phyloP scores from a whole-genome alignment of 1,284 basidiomycete species.

The Neonothopanus nambi region DNA sequence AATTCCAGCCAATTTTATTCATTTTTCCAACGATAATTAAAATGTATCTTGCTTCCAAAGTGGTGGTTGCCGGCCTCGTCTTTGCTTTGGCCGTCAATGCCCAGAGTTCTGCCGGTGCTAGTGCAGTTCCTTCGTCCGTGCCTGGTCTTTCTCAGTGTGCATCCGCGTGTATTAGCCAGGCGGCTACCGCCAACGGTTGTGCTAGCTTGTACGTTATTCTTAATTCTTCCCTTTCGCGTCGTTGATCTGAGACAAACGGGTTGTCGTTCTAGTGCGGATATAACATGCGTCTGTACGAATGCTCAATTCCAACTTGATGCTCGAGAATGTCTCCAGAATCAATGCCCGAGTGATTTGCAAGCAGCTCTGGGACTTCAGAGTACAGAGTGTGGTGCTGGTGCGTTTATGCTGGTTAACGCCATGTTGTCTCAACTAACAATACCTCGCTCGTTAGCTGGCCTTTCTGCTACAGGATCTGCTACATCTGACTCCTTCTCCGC shows the following conservation, averaged over 20 bases:
- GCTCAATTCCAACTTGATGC: slow-evolving; percentile 5
- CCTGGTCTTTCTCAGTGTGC: not conserved
- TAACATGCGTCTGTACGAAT: slow-evolving; percentile 5
- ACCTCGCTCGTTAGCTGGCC: not conserved
- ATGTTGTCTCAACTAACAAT: not conserved
- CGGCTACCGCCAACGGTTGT: not conserved
- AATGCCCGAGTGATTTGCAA: not conserved
- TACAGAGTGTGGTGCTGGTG: slow-evolving; percentile 1
- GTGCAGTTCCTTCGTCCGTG: not conserved
- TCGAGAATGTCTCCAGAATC: not conserved
- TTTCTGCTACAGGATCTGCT: not conserved
- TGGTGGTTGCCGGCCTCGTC: too few relatives aligned
- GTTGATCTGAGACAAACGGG: too few relatives aligned
- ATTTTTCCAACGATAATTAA: too few relatives aligned
- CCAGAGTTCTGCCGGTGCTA: not conserved
- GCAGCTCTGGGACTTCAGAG: not conserved
- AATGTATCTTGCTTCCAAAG: too few relatives aligned
- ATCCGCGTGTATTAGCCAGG: not conserved
- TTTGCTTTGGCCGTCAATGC: too few relatives aligned
- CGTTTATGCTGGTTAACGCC: not conserved
- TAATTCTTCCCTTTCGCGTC: too few relatives aligned
- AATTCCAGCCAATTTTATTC: too few relatives aligned
- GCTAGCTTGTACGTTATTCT: not conserved
- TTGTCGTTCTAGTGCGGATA: not conserved
- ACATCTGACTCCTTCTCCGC: not conserved